These are phyloP conservation scores for Rhizophora apiculata DNA, from an alignment of 345 rosid species.

Conservation along the genomic window DNA sequence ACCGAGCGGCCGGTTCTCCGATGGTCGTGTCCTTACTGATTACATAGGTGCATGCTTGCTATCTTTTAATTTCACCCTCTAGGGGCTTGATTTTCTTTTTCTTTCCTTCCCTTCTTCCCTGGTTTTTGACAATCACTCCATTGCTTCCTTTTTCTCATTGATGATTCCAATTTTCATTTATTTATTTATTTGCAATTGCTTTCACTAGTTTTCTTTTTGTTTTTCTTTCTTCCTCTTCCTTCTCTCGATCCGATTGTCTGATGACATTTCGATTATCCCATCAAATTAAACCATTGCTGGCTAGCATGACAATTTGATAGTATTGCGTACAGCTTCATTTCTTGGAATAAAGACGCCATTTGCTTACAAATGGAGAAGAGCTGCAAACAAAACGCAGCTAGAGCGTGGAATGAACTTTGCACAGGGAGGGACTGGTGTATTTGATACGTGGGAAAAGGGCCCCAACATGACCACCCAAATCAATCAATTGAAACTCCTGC, in stretches of 20 bases:
- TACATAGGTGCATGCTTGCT: not conserved
- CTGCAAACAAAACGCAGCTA: not conserved
- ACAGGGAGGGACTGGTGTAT: constrained; percentile 20
- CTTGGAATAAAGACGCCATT: constrained; percentile 10
- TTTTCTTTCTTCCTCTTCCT: too few species aligned
- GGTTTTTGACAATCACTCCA: too few species aligned
- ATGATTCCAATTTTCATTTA: too few species aligned
- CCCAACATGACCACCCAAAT: constrained; percentile 54
- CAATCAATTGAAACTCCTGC: constrained; percentile 25
- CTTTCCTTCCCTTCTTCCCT: not conserved
- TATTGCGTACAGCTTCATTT: constrained; percentile 1
- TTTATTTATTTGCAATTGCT: too few species aligned
- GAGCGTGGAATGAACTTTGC: constrained; percentile 13
- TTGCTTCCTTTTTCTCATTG: too few species aligned
- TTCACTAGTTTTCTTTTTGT: too few species aligned
- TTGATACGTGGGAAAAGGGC: constrained; percentile 31
- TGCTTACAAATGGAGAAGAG: constrained; percentile 1
- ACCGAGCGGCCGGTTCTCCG: constrained; percentile 23
- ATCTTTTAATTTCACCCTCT: not conserved
- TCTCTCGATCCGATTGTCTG: too few species aligned
- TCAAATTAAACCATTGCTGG: too few species aligned
- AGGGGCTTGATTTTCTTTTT: not conserved
- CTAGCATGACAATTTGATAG: not conserved
- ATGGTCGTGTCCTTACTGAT: constrained; percentile 24
- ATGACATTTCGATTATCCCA: too few species aligned